phyloP scores from a whole-genome alignment of 768 basidiomycete genomes.

The Dentipellis sp. region DNA sequence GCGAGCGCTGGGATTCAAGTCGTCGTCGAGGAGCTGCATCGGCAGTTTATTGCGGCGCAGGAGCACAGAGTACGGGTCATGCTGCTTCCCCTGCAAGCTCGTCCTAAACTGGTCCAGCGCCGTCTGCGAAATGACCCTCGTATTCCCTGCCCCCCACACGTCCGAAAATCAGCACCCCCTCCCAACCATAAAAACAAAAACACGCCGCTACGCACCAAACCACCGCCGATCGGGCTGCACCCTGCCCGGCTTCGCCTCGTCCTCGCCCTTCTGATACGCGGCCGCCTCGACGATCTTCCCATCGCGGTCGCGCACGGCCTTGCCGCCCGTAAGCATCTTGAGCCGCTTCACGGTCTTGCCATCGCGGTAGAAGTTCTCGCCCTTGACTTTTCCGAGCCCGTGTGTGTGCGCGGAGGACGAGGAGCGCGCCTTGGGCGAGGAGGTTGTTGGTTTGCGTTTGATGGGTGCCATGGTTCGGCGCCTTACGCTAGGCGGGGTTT shows the following conservation, averaged over 20 bases:
- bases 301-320: constrained; percentile 81
- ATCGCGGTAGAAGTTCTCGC: constrained; percentile 98
- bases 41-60: constrained; percentile 92
- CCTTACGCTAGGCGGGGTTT: no score
- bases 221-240: constrained; percentile 94
- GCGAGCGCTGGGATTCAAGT: constrained; percentile 66
- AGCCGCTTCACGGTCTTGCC: constrained; percentile 77
- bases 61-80: constrained; percentile 95
- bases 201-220: constrained; percentile 65
- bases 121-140: constrained; percentile 94
- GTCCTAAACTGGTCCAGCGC: constrained; percentile 95
- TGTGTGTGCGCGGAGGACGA: not conserved
- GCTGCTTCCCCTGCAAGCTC: constrained; percentile 71
- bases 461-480: not conserved
- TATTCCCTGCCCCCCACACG: constrained; percentile 59
- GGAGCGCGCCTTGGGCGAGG: not conserved
- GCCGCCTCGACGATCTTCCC: constrained; percentile 93
- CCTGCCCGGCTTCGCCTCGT: constrained; percentile 80
- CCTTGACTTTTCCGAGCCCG: constrained; percentile 67
- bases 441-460: not conserved
- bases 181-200: not conserved
- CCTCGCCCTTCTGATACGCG: constrained; percentile 93
- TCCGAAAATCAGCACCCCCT: constrained; percentile 1
- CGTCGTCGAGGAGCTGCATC: constrained; percentile 92
- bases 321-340: constrained; percentile 91